Base-by-base conservation (phyloP, 2,329 filamentous ascomycete species). In the Paraphaeosphaeria sporulosa region DNA sequence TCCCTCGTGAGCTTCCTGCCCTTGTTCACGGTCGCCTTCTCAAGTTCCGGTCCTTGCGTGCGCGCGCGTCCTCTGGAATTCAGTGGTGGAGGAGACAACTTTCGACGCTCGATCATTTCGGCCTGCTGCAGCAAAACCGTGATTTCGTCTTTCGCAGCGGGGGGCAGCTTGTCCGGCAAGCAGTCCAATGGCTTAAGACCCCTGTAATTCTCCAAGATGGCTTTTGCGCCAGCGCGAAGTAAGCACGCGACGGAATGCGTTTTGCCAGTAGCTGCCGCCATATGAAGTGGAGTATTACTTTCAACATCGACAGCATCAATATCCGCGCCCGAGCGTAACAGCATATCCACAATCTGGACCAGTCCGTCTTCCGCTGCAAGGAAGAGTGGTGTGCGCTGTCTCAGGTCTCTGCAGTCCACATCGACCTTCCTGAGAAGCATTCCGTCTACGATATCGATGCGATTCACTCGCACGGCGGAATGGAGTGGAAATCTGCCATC, bases 401-500 rank as follows among this genome's bases (percentile, higher is more conserved):
- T 54, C 1, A 54, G 23, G 52, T 74, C 71, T 1, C 44, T 27
- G 44, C 60, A 62, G 36, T 73, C 64, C 23, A 66, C 43, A 27
- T 73, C 60, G 1, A 62, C 61, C 3, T 64, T 43, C 12, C 67
- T 64, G 7, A 58, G 57, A 3, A 74, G 53, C n/a, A 73, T 62
- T 40, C 69, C 63, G 3, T 72, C 67, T 7, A 72, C 63, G 12
- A 71, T 55, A 21, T 73, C 71, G 21, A 68, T 40, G 3, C 71
- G 69, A 30, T 71, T 70, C 9, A 66, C 65, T 44, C 65, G 63
- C 8, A 67, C 64, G 10, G 72, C 70, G 0, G 71, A 71, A 49
- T 75, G 72, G 9, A 75, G 60, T 17, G 72, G 70, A 43, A 60
- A 63, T n/a, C 71, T 66, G 3, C 67, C 64, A 17, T 62, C 58